Conservation (phyloP, 2,329 filamentous ascomycete genomes). For the Ceratocystis albifundus region DNA sequence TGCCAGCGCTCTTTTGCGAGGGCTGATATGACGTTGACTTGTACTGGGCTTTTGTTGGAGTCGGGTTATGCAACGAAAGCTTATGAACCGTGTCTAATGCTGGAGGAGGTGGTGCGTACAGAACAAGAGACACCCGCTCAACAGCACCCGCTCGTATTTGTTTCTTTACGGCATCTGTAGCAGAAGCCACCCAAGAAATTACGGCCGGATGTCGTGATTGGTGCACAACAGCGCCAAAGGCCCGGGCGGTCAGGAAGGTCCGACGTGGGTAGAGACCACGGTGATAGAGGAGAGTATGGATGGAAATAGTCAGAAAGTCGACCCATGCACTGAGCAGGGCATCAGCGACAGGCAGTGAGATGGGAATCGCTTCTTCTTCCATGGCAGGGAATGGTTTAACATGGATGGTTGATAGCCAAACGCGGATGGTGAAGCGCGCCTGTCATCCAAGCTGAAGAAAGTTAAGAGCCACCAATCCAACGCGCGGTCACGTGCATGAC, state of each 20-base stretch:
- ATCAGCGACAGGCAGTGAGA: constrained; percentile 37
- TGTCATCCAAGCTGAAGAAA: neutral
- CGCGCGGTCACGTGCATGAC: constrained; percentile 21
- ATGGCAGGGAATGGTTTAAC: neutral
- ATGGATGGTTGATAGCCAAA: neutral
- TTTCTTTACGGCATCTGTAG: constrained; percentile 56
- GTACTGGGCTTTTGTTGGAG: neutral
- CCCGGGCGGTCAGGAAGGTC: constrained; percentile 67
- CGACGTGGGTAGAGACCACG: constrained; percentile 64
- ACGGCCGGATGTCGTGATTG: constrained; percentile 79
- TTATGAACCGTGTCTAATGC: constrained; percentile 16
- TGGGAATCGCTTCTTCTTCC: constrained; percentile 19
- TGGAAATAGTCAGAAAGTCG: constrained; percentile 67
- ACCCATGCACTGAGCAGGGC: constrained; percentile 58
- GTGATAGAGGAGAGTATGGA: constrained; percentile 79
- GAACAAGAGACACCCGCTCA: constrained; percentile 38
- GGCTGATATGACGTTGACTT: neutral
- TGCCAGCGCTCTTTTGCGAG: neutral
- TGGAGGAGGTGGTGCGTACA: constrained; percentile 31
- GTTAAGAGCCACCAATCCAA: neutral
- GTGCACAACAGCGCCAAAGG: constrained; percentile 73
- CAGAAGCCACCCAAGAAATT: constrained; percentile 75
- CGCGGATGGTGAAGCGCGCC: neutral
- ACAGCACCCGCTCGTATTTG: constrained; percentile 53
- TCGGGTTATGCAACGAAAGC: neutral